Conservation (phyloP, 257 asterid species). For the Paraleonurus japonicus region DNA sequence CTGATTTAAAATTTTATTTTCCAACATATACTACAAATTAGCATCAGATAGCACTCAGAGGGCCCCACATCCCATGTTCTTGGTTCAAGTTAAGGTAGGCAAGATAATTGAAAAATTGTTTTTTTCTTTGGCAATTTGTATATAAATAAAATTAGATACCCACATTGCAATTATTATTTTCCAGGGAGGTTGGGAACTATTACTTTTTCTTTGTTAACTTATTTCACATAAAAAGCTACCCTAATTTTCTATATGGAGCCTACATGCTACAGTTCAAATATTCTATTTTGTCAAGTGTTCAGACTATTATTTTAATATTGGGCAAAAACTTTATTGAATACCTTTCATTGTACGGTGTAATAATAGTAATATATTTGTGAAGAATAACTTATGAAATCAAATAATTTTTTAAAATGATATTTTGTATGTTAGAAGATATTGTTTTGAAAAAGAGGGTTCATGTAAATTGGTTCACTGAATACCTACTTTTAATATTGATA, state of each 20-base stretch:
- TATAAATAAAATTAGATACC: background rate
- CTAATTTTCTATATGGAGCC: background rate
- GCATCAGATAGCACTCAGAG: constrained; percentile 1
- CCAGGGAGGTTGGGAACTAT: background rate
- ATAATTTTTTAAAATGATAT: too few species aligned
- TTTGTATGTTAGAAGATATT: too few species aligned
- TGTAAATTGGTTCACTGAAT: too few species aligned
- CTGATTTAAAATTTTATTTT: background rate
- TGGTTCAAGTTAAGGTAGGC: constrained; percentile 18
- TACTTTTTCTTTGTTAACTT: background rate
- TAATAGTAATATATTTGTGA: too few species aligned
- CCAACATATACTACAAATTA: background rate
- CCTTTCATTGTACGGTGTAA: too few species aligned
- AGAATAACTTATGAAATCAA: too few species aligned
- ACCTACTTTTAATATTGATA: too few species aligned
- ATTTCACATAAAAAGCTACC: background rate
- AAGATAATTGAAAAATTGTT: constrained; percentile 12
- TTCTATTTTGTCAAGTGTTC: background rate
- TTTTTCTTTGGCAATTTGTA: background rate
- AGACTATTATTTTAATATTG: background rate
- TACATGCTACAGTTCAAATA: background rate
- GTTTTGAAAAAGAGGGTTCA: too few species aligned
- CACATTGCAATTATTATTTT: constrained; percentile 5
- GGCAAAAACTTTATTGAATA: too few species aligned
- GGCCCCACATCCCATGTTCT: constrained; percentile 21